phyloP scores from a whole-genome alignment of 2,329 filamentous ascomycete genomes.

The Simplicillium sp. region DNA sequence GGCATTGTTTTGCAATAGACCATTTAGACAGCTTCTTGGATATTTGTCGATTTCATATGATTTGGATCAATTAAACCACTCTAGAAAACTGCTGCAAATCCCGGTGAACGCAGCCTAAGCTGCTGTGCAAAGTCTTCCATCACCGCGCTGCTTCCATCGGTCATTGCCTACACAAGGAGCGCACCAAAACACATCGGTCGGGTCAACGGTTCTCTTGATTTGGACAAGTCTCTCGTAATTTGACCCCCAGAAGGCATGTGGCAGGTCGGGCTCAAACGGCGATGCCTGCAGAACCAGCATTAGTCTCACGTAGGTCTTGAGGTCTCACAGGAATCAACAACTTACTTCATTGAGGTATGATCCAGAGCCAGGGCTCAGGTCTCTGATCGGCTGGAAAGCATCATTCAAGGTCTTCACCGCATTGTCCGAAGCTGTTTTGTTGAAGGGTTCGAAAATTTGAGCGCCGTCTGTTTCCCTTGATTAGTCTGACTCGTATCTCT shows the following conservation, averaged over 20 bases:
- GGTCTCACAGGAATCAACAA: constrained; percentile 10
- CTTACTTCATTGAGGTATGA: constrained; percentile 35
- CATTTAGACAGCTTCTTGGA: too few relatives aligned
- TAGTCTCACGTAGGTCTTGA: too few relatives aligned
- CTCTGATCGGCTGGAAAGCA: constrained; percentile 22
- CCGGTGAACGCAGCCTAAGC: too few relatives aligned
- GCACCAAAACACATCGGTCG: constrained; percentile 30
- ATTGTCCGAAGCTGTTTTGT: constrained; percentile 17
- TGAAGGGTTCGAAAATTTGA: constrained; percentile 19
- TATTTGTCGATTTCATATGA: too few relatives aligned
- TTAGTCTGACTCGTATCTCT: background rate
- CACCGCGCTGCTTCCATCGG: constrained; percentile 13
- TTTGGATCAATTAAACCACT: too few relatives aligned
- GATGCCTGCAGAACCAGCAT: constrained; percentile 10
- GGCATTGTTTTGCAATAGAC: too few relatives aligned
- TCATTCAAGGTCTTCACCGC: constrained; percentile 16
- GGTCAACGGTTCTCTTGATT: constrained; percentile 29
- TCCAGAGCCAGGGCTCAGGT: constrained; percentile 29
- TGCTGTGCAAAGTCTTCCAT: too few relatives aligned
- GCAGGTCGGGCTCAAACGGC: constrained; percentile 14
- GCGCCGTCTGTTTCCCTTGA: constrained; percentile 15
- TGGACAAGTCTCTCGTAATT: constrained; percentile 26
- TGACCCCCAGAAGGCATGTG: constrained; percentile 20
- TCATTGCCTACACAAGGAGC: constrained; percentile 28
- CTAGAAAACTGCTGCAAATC: too few relatives aligned